Base-by-base conservation (phyloP, 257 asterid species). In the Ehretia macrophylla region DNA sequence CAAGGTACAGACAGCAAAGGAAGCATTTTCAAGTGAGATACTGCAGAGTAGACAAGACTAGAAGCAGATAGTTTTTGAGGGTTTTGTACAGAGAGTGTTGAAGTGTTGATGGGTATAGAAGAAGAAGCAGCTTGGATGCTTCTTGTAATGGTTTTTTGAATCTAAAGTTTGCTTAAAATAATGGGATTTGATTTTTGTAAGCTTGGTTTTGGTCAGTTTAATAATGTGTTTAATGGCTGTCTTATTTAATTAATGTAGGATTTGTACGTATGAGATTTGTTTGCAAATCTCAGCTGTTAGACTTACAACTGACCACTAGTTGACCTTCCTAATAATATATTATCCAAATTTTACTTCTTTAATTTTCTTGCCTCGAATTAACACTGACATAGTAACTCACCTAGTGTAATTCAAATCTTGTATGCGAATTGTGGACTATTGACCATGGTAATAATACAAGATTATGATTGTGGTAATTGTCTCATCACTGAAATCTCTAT, bases 41-140 rank as follows among this genome's bases (percentile, higher is more conserved):
- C 12, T 37, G 52, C 18, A 55, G 55, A 18, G 11, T 14, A 42
- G 51, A 27, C 27, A 12, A 60, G 18, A 21, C n/a, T 37, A 13
- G 16, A 53, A 42, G 47, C 16, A 14, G 16, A 14, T 42, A 2
- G 47, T 42, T 42, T 10, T 42, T 38, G 11, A 11, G 11, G 44
- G 11, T 38, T 38, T 38, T 38, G 44, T 38, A 38, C 6, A 38
- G 44, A 5, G 44, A 38, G 44, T 38, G 6, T 6, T 38, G 6
- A 38, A 5, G 44, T 38, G 44, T 42, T 42, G 16, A 42, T 42
- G 35, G 35, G n/a, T n/a, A n/a, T n/a, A n/a, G n/a, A n/a, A n/a
- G n/a, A 64, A 64, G 90, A 77, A 77, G 92, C 61, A 83, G 73
- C 79, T 63, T 68, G 85, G 88, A 80, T 79, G 87, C 72, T 88